Percentiles rank a stretch among this genome's conserved stretches.
Conservation (phyloP, 495 filamentous ascomycete species). For the Hypoxylon fuscum region DNA sequence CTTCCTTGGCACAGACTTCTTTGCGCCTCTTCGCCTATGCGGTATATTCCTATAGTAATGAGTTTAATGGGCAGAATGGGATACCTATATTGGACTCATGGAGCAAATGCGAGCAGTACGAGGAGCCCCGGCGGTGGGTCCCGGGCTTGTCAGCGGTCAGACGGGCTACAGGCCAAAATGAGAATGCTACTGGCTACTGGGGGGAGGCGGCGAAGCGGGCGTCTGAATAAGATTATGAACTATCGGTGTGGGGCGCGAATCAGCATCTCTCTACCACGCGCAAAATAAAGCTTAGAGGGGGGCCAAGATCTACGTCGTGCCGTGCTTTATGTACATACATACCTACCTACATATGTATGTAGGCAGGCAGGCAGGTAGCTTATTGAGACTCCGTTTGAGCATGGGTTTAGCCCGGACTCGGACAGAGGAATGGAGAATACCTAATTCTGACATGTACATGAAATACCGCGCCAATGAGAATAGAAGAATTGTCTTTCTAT, state of each 20-base stretch:
- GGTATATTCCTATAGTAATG: slow-evolving; percentile 10
- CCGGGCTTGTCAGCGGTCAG: slow-evolving; percentile 32
- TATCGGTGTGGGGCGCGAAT: slow-evolving; percentile 39
- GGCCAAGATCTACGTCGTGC: slow-evolving; percentile 23
- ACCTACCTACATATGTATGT: slow-evolving; percentile 4
- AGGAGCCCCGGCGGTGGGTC: slow-evolving; percentile 15
- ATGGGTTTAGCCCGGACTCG: no score
- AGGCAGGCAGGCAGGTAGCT: no score
- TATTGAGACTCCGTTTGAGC: no score
- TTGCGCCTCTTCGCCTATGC: neutral
- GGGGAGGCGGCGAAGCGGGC: slow-evolving; percentile 31
- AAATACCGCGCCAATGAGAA: slow-evolving; percentile 30
- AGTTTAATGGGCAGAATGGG: neutral
- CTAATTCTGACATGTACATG: no score
- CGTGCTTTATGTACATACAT: slow-evolving; percentile 3
- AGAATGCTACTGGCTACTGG: slow-evolving; percentile 1
- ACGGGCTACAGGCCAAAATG: slow-evolving; percentile 12
- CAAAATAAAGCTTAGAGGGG: slow-evolving; percentile 24
- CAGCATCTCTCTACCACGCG: slow-evolving; percentile 28
- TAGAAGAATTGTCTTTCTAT: slow-evolving; percentile 1
- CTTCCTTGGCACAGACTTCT: slow-evolving; percentile 24
- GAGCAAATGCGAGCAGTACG: slow-evolving; percentile 1
- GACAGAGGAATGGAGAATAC: neutral
- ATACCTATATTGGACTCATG: slow-evolving; percentile 21
- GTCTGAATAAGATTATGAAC: slow-evolving; percentile 45